A percentile compares a stretch with the other conserved stretches of the same genome.
These are phyloP conservation scores for Macadamia integrifolia DNA, from an alignment of 164 flowering plant species.

Conservation along the genomic window DNA sequence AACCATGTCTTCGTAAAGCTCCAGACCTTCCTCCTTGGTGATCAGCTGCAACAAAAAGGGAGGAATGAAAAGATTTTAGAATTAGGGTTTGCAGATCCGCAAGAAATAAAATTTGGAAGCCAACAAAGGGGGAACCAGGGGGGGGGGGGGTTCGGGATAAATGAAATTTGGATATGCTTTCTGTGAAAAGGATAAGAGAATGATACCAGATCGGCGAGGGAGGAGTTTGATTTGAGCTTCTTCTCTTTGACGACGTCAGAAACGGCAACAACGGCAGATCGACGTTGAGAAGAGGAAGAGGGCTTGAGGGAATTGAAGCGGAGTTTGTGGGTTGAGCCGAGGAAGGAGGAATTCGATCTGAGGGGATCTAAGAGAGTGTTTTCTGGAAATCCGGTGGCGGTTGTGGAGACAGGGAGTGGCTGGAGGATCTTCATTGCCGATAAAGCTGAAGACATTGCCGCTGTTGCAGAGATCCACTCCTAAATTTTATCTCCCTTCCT, in stretches of 20 bases:
- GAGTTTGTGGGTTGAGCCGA: constrained; percentile 35
- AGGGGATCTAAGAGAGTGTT: constrained; percentile 22
- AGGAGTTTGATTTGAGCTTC: constrained; percentile 35
- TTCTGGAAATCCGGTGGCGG: constrained; percentile 33
- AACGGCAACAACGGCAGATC: constrained; percentile 43
- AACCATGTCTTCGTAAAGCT: constrained; percentile 71
- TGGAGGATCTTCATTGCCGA: constrained; percentile 27
- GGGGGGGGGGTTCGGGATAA: no score
- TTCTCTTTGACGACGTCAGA: constrained; percentile 67
- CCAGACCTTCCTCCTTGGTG: constrained; percentile 75
- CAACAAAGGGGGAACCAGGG: no score
- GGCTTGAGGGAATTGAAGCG: constrained; percentile 15
- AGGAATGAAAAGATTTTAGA: not conserved
- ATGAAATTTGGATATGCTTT: not conserved
- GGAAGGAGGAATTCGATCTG: constrained; percentile 21
- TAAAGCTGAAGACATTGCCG: constrained; percentile 28
- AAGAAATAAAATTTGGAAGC: not conserved
- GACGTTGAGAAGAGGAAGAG: constrained; percentile 10
- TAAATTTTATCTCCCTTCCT: no score
- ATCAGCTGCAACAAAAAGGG: constrained; percentile 42
- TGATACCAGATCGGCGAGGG: constrained; percentile 43
- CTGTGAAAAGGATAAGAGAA: not conserved
- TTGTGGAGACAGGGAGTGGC: constrained; percentile 6
- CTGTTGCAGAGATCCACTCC: no score
- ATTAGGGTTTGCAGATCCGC: not conserved